A percentile compares a stretch with the other conserved stretches of the same genome.
These are phyloP conservation scores for Daedaleopsis sinensis DNA, from an alignment of 768 basidiomycete species.

Conservation along the genomic window DNA sequence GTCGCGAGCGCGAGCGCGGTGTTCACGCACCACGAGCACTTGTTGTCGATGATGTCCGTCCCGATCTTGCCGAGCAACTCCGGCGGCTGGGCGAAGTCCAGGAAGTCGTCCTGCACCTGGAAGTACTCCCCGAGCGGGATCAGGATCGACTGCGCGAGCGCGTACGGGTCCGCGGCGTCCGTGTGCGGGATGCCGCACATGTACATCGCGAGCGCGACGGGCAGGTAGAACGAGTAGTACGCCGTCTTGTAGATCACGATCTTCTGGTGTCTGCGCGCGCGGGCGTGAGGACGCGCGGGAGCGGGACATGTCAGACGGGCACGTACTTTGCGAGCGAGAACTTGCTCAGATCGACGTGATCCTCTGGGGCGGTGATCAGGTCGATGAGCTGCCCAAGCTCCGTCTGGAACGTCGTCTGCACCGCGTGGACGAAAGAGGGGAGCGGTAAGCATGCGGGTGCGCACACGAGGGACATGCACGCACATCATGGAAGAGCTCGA, in stretches of 20 bases:
- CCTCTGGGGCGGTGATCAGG: slow-evolving; percentile 93
- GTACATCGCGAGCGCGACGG: slow-evolving; percentile 92
- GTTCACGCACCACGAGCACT: slow-evolving; percentile 97
- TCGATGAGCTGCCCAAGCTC: slow-evolving; percentile 97
- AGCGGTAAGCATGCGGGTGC: not conserved
- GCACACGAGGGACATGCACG: slow-evolving; percentile 20
- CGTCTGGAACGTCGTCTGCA: slow-evolving; percentile 76
- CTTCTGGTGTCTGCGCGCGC: slow-evolving; percentile 69
- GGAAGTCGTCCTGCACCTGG: slow-evolving; percentile 97
- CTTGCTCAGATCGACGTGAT: slow-evolving; percentile 80
- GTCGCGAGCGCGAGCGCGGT: slow-evolving; percentile 67
- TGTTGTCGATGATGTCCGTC: slow-evolving; percentile 98
- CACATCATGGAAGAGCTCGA: slow-evolving; percentile 91
- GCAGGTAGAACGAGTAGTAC: slow-evolving; percentile 98
- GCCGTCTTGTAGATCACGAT: slow-evolving; percentile 99
- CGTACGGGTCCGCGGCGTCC: slow-evolving; percentile 61
- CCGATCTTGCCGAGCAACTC: slow-evolving; percentile 96
- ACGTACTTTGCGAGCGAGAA: slow-evolving; percentile 85
- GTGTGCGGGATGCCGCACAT: slow-evolving; percentile 64
- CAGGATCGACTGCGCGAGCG: slow-evolving; percentile 77
- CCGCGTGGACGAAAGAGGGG: not conserved
- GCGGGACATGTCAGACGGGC: not conserved
- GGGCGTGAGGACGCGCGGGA: not conserved
- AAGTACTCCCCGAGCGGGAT: slow-evolving; percentile 96
- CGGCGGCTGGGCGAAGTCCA: slow-evolving; percentile 89